Evolutionary conservation across 306 rosid genomes (phyloP), one percentile per base, ranked within the genome.

Genomic region (Vigna reflexopilosa): DNA sequence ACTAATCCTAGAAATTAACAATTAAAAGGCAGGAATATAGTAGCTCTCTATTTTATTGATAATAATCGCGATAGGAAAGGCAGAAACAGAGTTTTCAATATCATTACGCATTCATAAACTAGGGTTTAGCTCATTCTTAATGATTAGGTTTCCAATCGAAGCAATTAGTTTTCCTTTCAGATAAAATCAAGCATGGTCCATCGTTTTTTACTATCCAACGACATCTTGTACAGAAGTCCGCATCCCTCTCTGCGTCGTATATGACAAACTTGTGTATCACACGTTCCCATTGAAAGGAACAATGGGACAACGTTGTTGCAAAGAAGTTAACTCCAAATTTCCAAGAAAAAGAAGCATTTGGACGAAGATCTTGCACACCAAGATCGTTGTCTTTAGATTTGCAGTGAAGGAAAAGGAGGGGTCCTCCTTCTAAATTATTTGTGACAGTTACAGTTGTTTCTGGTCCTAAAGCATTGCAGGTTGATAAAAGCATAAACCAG

Each of bases 211-310:
- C 20, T 2, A 11, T 7, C 61, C 61, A 54, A 54, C 6, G 4
- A 8, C 28, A 54, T 0, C 0, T 19, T 1, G 0, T 1, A 19
- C 61, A 54, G 20, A 0, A 2, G 5, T 2, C 0, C 0, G 3
- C 5, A 54, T 54, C 61, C 61, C 61, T 54, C 0, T 1, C 0
- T 2, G 61, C 20, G 0, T 19, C 3, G 28, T 2, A 54, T 7
- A 54, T 54, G 1, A 0, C 61, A 9, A 55, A 55, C 30, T 5
- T 1, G 2, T 55, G 61, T 1, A 1, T 3, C 6, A 4, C 6
- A 8, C 0, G 0, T 19, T 55, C 15, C 61, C 61, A 55, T 20
- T 20, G 61, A 55, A 20, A 55, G 26, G 30, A 2, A 55, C 32
- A 55, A 55, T 55, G 4, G 10, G 9, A 55, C 2, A 54, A 5